A percentile compares a stretch with the other conserved stretches of the same genome.
These are phyloP conservation scores for Salvia miltiorrhiza DNA, from an alignment of 257 asterid genomes.

Conservation along the genomic window DNA sequence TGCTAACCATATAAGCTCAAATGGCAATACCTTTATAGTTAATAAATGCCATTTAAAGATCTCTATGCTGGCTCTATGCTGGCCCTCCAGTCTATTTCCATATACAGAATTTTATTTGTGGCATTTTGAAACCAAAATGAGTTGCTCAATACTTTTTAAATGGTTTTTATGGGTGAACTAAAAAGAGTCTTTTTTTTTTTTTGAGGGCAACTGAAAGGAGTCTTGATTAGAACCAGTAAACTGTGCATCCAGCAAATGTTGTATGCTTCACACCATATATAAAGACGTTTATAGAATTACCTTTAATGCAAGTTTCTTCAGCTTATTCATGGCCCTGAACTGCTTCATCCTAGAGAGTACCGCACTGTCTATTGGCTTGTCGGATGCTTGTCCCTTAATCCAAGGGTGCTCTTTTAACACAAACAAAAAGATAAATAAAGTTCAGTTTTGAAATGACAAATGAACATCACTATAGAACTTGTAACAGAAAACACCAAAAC, in stretches of 20 bases:
- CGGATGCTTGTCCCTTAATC: slow-evolving; percentile 79
- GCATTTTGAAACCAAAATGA: not conserved
- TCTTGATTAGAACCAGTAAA: not conserved
- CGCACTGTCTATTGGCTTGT: slow-evolving; percentile 81
- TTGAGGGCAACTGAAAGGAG: not conserved
- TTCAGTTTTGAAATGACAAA: slow-evolving; percentile 6
- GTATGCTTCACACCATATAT: not conserved
- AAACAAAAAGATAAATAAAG: not conserved
- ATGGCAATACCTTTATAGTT: not conserved
- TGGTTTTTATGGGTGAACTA: not conserved
- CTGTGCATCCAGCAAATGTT: not conserved
- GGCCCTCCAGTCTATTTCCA: not conserved
- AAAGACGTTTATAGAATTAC: slow-evolving; percentile 20
- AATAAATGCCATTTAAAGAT: not conserved
- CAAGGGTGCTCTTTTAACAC: slow-evolving; percentile 62
- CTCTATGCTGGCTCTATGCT: not conserved
- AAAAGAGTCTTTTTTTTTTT: not conserved
- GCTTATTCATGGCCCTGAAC: slow-evolving; percentile 88
- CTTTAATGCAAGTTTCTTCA: slow-evolving; percentile 78
- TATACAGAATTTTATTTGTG: not conserved
- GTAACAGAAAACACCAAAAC: not conserved
- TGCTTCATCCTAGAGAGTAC: slow-evolving; percentile 86
- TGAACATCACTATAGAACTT: slow-evolving; percentile 3
- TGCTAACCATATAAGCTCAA: not conserved
- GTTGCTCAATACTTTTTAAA: not conserved